Conservation (phyloP, 2,329 filamentous ascomycete genomes). For the Pestalotiopsis sp. region DNA sequence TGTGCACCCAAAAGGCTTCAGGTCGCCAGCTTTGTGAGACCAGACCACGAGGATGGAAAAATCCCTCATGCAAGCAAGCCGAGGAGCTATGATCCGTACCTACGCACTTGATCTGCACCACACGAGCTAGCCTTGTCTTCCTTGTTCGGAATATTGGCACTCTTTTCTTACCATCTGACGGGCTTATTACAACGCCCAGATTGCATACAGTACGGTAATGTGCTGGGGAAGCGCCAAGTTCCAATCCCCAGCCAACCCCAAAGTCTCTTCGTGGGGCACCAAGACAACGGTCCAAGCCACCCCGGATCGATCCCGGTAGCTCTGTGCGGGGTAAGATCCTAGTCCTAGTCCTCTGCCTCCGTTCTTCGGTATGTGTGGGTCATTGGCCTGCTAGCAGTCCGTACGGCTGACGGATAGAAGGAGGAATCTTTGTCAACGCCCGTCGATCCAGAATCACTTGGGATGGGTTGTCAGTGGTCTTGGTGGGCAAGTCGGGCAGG, state of each 20-base stretch:
- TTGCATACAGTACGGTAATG: too few species aligned
- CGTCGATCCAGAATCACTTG: background rate
- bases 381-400: background rate
- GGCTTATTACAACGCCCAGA: too few species aligned
- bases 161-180: too few species aligned
- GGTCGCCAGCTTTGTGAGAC: background rate
- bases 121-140: too few species aligned
- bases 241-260: background rate
- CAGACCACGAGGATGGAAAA: background rate
- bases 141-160: too few species aligned
- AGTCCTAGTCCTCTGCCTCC: background rate
- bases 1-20: background rate
- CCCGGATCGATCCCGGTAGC: background rate
- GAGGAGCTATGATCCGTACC: background rate
- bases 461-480: background rate
- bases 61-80: background rate
- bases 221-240: background rate
- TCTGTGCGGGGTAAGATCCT: background rate
- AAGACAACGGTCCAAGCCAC: background rate
- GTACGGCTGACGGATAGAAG: background rate
- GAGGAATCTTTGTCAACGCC: background rate
- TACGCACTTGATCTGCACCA: background rate
- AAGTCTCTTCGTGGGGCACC: background rate
- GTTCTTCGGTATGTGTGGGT: background rate
- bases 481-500: background rate